Evolutionary conservation across 108 stramenopile species (phyloP), one percentile per base, ranked within the genome.

Genomic region (Hondaea fermentalgiana): DNA sequence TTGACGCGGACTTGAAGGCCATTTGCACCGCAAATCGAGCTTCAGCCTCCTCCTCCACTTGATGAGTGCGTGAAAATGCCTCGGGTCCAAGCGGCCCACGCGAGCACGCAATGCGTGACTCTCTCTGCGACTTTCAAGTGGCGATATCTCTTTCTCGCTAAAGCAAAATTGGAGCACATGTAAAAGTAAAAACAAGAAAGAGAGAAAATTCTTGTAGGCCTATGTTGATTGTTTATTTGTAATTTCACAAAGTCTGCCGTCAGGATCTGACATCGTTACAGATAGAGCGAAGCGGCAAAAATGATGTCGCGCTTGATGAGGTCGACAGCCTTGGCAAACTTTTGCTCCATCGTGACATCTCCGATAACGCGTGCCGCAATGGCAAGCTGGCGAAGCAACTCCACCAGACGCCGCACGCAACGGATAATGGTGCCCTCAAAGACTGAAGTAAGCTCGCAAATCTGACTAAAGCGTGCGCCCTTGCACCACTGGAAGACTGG

Each of bases 401-500:
- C 99, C 90, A 98, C 99, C 58, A 99, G 92, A 44, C 99, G 93
- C 51, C 98, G 95, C 60, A 99, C 92, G 0, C 96, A 92, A 28
- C 98, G 97, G 87, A 99, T 99, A 53, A 98, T 97, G 5, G 97
- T 97, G 5, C 99, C 99, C 93, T 99, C 99, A 90, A 96, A 99
- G 6, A 95, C 93, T 49, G 96, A 96, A 5, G 98, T 99, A 21
- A 98, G 91, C 91, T 98, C 97, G 60, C 96, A 95, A 4, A 99
- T 95, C 59, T 99, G 98, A 19, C 96, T 90, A 91, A 99, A 99
- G 90, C 97, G 98, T 5, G 94, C 97, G 49, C 99, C 99, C 87
- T 96, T 95, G 88, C 95, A 94, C 99, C 99, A 99, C 23, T 96
- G 96, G 91, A 95, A 98, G 2, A 98, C 96, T 43, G 97, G 98